Evolutionary conservation across 2,329 filamentous ascomycete genomes (phyloP).

Genomic region (Xylariaceae sp.): DNA sequence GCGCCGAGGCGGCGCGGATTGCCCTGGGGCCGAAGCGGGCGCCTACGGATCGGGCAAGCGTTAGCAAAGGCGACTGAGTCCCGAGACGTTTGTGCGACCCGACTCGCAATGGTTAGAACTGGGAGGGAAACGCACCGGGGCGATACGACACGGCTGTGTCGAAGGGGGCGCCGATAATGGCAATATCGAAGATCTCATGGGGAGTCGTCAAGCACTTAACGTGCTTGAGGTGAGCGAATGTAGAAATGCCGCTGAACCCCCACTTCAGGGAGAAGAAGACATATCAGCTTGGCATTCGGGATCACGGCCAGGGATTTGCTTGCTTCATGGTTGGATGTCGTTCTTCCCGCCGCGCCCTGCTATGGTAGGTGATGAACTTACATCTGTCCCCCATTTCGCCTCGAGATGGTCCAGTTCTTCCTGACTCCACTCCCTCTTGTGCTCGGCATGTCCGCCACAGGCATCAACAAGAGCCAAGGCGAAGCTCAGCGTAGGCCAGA

Average conservation of each 20-base stretch:
- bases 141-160: slow-evolving; percentile 70
- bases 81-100: neutral
- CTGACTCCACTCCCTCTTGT: slow-evolving; percentile 43
- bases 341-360: neutral
- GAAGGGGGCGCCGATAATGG: slow-evolving; percentile 67
- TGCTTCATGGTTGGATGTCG: neutral
- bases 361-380: slow-evolving; percentile 32
- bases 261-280: slow-evolving; percentile 36
- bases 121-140: slow-evolving; percentile 47
- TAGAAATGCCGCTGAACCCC: slow-evolving; percentile 69
- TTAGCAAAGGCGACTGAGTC: neutral
- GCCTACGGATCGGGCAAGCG: slow-evolving; percentile 37
- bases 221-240: slow-evolving; percentile 68
- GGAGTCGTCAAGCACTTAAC: slow-evolving; percentile 66
- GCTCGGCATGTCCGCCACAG: slow-evolving; percentile 33
- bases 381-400: slow-evolving; percentile 55
- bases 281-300: slow-evolving; percentile 9
- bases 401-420: slow-evolving; percentile 52
- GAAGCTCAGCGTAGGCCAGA: slow-evolving; percentile 29
- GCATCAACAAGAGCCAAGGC: slow-evolving; percentile 28
- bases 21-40: slow-evolving; percentile 83
- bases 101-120: neutral
- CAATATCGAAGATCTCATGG: slow-evolving; percentile 63
- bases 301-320: neutral
- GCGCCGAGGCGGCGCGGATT: slow-evolving; percentile 76